Conservation (phyloP, 768 basidiomycete genomes). For the Neoboletus brunneissimus region DNA sequence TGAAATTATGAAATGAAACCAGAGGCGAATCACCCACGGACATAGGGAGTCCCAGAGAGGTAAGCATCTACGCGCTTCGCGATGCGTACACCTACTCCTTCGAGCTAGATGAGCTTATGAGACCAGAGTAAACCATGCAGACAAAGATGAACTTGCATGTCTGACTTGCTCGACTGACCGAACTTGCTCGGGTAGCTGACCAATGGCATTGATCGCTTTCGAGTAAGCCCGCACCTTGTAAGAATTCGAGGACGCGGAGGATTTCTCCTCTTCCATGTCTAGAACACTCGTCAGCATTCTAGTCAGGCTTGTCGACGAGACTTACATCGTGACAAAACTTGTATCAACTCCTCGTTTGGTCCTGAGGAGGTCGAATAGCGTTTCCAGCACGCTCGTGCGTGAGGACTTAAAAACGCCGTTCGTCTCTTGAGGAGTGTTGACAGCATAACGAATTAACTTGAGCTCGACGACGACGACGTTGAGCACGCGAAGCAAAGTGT, state of each 20-base stretch:
- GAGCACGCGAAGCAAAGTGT: neutral
- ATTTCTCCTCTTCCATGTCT: slow-evolving; percentile 46
- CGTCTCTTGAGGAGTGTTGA: slow-evolving; percentile 11
- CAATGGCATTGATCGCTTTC: slow-evolving; percentile 45
- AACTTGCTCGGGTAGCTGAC: slow-evolving; percentile 41
- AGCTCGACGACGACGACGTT: neutral
- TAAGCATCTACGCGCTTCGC: slow-evolving; percentile 44
- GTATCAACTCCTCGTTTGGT: slow-evolving; percentile 38
- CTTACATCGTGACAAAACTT: slow-evolving; percentile 44
- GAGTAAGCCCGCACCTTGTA: slow-evolving; percentile 53
- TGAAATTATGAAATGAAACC: slow-evolving; percentile 3
- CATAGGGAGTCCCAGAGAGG: slow-evolving; percentile 32
- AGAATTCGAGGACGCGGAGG: slow-evolving; percentile 34
- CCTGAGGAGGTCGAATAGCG: slow-evolving; percentile 19
- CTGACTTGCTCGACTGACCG: slow-evolving; percentile 41
- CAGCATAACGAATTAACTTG: slow-evolving; percentile 15
- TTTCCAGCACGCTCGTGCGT: slow-evolving; percentile 11
- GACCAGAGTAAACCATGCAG: neutral
- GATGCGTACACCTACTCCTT: slow-evolving; percentile 41
- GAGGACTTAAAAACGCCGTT: neutral
- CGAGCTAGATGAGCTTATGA: slow-evolving; percentile 24
- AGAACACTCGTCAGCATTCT: neutral
- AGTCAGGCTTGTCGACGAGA: neutral
- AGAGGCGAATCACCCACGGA: slow-evolving; percentile 31
- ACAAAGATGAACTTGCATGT: slow-evolving; percentile 18